Evolutionary conservation across 306 rosid species (phyloP).

Genomic region (Prunus persica): Prunus_persica_NCBIv2 NC_034016.1:22514501-22515000

Average conservation of each 20-base stretch:
- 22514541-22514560: slow-evolving; percentile 94
- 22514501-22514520: slow-evolving; percentile 15
- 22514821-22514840: slow-evolving; percentile 85
- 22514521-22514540: not conserved
- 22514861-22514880: slow-evolving; percentile 98
- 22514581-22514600: slow-evolving; percentile 96
- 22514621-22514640: slow-evolving; percentile 70
- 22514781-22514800: not conserved
- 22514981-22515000: not conserved
- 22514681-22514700: slow-evolving; percentile 12
- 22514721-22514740: slow-evolving; percentile 12
- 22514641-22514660: slow-evolving; percentile 29
- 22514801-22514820: slow-evolving; percentile 18
- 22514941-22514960: not conserved
- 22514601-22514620: slow-evolving; percentile 95
- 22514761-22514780: not conserved
- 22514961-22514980: not conserved
- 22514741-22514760: not conserved
- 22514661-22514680: slow-evolving; percentile 18
- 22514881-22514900: slow-evolving; percentile 89
- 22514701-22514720: slow-evolving; percentile 7
- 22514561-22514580: slow-evolving; percentile 92
- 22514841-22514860: slow-evolving; percentile 88
- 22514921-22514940: not conserved
- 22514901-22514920: not conserved